phyloP scores from a whole-genome alignment of 2,329 filamentous ascomycete genomes.

The Cordyceps farinosa region DNA sequence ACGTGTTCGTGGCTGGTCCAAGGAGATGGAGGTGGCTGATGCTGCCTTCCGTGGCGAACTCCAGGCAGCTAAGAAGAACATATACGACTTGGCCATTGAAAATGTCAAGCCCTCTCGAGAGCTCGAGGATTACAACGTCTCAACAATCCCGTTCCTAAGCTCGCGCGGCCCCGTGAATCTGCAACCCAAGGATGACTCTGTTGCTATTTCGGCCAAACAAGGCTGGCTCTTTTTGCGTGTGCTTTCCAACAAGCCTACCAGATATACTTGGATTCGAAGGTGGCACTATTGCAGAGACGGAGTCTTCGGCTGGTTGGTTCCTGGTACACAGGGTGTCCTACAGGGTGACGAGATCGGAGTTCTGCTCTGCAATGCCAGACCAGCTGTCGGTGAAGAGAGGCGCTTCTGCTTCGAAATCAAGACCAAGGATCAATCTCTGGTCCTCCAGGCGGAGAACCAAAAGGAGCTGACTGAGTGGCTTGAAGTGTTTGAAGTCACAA shows the following conservation, averaged over 20 bases:
- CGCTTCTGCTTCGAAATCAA: conserved; percentile 98
- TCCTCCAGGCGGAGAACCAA: conserved; percentile 92
- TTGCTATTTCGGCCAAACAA: conserved; percentile 73
- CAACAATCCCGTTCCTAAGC: conserved; percentile 83
- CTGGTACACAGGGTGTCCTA: conserved; percentile 80
- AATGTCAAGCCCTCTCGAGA: conserved; percentile 80
- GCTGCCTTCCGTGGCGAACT: conserved; percentile 78
- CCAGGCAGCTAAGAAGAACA: conserved; percentile 70
- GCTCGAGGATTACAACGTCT: conserved; percentile 86
- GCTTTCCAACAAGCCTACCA: conserved; percentile 79
- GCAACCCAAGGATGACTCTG: conserved; percentile 49
- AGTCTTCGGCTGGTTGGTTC: conserved; percentile 91
- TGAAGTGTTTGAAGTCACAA: conserved; percentile 86
- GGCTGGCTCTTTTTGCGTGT: conserved; percentile 88
- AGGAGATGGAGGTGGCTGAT: conserved; percentile 91
- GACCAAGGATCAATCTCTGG: conserved; percentile 86
- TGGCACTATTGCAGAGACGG: conserved; percentile 97
- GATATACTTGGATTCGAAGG: conserved; percentile 82
- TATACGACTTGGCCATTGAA: conserved; percentile 72
- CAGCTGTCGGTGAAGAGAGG: conserved; percentile 86
- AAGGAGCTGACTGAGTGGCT: conserved; percentile 92
- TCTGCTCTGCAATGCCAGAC: conserved; percentile 85
- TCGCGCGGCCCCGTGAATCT: conserved; percentile 64
- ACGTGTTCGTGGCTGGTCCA: conserved; percentile 85
- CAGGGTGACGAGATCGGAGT: conserved; percentile 97